These are phyloP conservation scores for Lepiota venenata DNA, from an alignment of 768 basidiomycete genomes.

Conservation along the genomic window DNA sequence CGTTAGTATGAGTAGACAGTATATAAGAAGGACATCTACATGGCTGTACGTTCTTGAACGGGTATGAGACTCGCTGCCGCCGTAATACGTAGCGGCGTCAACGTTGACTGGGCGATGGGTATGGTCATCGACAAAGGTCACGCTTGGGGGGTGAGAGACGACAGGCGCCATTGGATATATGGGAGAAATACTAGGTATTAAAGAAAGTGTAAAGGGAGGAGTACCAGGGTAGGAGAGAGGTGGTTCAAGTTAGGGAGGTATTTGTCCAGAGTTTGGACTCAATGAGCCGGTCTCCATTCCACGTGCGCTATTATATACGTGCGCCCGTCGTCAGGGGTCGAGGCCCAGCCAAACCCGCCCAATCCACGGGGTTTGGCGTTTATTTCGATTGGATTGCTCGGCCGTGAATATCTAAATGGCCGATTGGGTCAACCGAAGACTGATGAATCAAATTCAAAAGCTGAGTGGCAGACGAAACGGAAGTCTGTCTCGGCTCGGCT, in stretches of 20 bases:
- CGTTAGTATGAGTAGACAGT: constrained; percentile 10
- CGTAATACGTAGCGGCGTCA: constrained; percentile 83
- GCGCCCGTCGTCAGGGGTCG: constrained; percentile 3
- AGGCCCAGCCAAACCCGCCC: not conserved
- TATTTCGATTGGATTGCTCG: not conserved
- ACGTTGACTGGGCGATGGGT: constrained; percentile 45
- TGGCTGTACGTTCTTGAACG: constrained; percentile 87
- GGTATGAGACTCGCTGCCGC: constrained; percentile 71
- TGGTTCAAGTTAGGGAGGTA: constrained; percentile 11
- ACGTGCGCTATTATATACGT: not conserved
- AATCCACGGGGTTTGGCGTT: not conserved
- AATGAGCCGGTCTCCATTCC: constrained; percentile 3
- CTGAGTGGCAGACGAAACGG: no score
- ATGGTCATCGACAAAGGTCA: constrained; percentile 65
- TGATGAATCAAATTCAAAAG: no score
- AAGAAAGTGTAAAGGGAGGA: not conserved
- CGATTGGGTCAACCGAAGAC: no score
- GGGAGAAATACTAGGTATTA: not conserved
- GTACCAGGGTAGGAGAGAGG: constrained; percentile 9
- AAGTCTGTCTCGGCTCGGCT: no score
- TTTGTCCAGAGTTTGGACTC: not conserved
- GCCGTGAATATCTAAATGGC: no score
- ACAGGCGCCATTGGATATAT: constrained; percentile 55
- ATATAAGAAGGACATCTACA: constrained; percentile 40
- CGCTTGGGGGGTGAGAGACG: constrained; percentile 59